Base-by-base conservation (phyloP, 2,329 filamentous ascomycete species). In the Phialemonium atrogriseum region DNA sequence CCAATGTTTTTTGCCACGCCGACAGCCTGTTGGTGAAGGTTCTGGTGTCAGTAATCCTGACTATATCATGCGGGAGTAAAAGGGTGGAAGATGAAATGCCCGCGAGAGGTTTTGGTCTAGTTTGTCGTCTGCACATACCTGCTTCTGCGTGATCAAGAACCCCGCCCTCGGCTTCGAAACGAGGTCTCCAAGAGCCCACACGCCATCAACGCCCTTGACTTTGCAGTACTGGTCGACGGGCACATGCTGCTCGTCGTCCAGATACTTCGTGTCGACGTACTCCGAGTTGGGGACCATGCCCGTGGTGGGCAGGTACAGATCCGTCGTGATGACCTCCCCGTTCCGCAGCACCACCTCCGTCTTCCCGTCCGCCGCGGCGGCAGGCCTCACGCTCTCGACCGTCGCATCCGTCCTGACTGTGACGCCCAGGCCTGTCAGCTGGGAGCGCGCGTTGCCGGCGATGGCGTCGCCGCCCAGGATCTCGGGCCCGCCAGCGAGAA, bases 171-270 rank as follows among this genome's bases (percentile, higher is more conserved):
- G 68, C 45, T 61, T 62, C 41, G 60, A 64, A 15, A 73, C 62
- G 24, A 71, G 51, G 34, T 75, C 70, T 15, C 70, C 70, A 3
- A 62, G 59, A 7, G 69, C 70, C 70, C 70, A 75, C 15, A 71
- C 59, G 31, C 60, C 50, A 11, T 59, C 48, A 10, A 55, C 51
- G 7, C 54, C 59, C 39, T 57, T 59, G 21, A 71, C 69, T 21
- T 57, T 58, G 47, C 68, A 61, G 43, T 52, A 62, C 19, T 70
- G 66, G 44, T 77, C 69, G 2, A 71, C 62, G 10, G 59, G 51
- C 32, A 67, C 62, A 37, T 62, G 66, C 32, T 59, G 61, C 29
- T 48, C 52, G 13, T 60, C 56, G 13, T 58, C 62, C 5, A 74
- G 56, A 36, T 67, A 52, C 24, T 49, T 45, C 5, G 44, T 47